Evolutionary conservation across 257 asterid genomes (phyloP).

Genomic region (Echites panduratus): DNA sequence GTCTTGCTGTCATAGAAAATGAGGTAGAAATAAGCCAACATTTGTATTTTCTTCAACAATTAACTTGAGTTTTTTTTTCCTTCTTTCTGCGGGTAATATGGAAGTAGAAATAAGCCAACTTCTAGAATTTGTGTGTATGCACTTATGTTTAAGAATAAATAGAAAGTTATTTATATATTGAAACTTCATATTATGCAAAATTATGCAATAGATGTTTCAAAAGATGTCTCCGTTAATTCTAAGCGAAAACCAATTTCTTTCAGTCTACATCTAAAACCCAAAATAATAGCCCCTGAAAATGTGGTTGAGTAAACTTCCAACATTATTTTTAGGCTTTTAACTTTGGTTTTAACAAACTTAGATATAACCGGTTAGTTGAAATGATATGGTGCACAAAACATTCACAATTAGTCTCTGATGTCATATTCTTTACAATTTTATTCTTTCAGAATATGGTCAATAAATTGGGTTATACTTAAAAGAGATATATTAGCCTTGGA

Average conservation of each 20-base stretch:
- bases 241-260: neutral
- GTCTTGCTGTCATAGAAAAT: neutral
- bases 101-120: conserved; percentile 8
- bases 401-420: neutral
- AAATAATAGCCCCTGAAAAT: neutral
- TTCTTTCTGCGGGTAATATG: neutral
- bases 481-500: neutral
- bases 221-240: neutral
- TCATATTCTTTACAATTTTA: neutral
- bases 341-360: neutral
- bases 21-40: neutral
- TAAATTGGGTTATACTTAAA: neutral
- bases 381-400: neutral
- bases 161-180: neutral
- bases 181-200: conserved; percentile 1
- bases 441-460: neutral
- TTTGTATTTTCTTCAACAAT: neutral
- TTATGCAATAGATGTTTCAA: neutral
- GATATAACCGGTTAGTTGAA: neutral
- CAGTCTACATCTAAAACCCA: neutral
- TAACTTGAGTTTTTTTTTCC: neutral
- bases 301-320: neutral
- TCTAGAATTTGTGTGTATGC: neutral
- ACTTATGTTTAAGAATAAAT: conserved; percentile 1
- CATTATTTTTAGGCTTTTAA: neutral